Base-by-base conservation (phyloP, 148 eudicot genomes). In the Mesembryanthemum crystallinum region DNA sequence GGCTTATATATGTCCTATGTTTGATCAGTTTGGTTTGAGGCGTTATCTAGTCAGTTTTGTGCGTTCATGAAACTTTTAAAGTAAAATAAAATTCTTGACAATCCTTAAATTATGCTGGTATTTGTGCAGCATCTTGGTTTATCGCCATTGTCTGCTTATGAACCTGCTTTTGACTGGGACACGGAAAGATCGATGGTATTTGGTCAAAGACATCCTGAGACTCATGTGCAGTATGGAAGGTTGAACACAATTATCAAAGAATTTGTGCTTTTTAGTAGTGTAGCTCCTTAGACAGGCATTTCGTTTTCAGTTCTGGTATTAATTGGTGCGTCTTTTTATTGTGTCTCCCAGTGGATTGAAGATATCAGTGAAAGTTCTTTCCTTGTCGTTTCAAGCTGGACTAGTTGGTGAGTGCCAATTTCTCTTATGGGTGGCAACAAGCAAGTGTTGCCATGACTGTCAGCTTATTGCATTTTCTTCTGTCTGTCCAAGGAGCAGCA, bases 141-240 rank as follows among this genome's bases (percentile, higher is more conserved):
- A 77, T 89, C 98, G 58, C 99, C 99, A 21, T 83, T 95, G 66
- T 91, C 94, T 67, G 94, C 98, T 73, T 95, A 95, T 82, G 99
- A 95, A 76, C 97, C 99, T 77, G 92, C 91, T 68, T 95, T 95
- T 86, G 98, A 95, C 84, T 95, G 99, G 99, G 99, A 95, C 74
- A 91, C 79, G 76, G 99, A 95, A 82, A 92, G 99, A 69, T 90
- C 91, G 27, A 78, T 90, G 85, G 89, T 95, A 82, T 91, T 91
- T 83, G 99, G 99, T 76, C 99, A 92, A 85, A 85, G 99, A 79
- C 76, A 81, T 79, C 91, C 92, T 35, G 91, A 91, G 84, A 78
- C 88, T 78, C 86, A 95, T 82, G 81, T 87, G 61, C 97, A 89
- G 49, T 76, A 81, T 81, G 83, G 92, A 86, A 94, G 98, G 98